Base-by-base conservation (phyloP, 495 filamentous ascomycete genomes). In the Trichoderma gamsii region DNA sequence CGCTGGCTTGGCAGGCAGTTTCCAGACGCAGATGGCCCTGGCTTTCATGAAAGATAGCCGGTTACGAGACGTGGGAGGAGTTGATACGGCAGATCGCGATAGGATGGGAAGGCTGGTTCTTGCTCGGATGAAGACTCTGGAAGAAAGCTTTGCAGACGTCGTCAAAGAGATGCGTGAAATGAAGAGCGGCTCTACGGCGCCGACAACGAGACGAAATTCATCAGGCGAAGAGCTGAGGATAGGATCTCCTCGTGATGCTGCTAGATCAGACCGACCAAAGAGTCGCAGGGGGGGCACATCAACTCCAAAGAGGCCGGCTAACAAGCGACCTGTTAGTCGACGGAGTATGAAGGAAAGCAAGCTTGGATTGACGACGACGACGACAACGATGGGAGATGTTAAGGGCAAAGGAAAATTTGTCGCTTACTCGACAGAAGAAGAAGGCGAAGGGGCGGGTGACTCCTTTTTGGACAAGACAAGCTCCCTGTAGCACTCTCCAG, bases 61-160 rank as follows among this genome's bases (percentile, higher is more conserved):
- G 27, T 8, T 59, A 35, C 71, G 71, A 49, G 70, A 64, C 16
- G 63, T 64, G 5, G 72, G 72, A 65, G 70, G 75, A 12, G 79
- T 80, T 64, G 77, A 76, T 38, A 80, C 81, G 27, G 85, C 85
- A 12, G 87, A 91, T 71, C 86, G 88, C 70, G 82, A 82, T 69
- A 80, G 84, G 75, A 89, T 96, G 77, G 88, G 87, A 70, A 86
- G 90, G 64, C 79, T 96, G n/a, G 89, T 97, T 76, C 80, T 97
- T n/a, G 91, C 92, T 7, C 83, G 92, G 66, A 97, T 98, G 89
- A 93, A 92, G 70, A 90, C 89, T 41, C 85, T 98, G 9, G 93
- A 98, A 76, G 91, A 93, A 75, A 84, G 88, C 41, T 90, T 98
- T 73, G 85, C 88, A 1, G 91, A 96, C 67, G 86, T 97, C 29